Conservation (phyloP, 1,139 yeast species). For the Kodamaea alishanica region DNA sequence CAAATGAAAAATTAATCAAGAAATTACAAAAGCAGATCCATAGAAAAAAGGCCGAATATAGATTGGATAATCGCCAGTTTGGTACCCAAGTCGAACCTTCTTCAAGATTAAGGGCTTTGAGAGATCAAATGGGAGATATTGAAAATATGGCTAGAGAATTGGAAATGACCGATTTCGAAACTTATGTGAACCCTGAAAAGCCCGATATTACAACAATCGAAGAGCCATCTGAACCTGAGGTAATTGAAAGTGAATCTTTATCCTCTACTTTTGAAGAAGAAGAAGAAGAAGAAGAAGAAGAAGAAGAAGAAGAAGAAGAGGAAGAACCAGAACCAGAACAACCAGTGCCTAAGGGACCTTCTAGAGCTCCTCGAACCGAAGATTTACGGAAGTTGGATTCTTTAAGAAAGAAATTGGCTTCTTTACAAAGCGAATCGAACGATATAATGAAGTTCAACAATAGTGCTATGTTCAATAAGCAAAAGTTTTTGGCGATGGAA, state of each 20-base stretch:
- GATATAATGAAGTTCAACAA: constrained; percentile 68
- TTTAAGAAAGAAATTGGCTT: constrained; percentile 56
- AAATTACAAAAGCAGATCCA: constrained; percentile 59
- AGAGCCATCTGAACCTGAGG: constrained; percentile 17
- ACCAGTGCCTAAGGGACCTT: constrained; percentile 21
- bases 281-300: constrained; percentile 17
- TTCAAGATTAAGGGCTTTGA: constrained; percentile 65
- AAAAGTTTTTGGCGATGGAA: constrained; percentile 62
- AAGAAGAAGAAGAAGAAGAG: constrained; percentile 12
- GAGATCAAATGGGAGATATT: constrained; percentile 82
- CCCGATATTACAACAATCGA: constrained; percentile 2
- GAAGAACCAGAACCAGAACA: constrained; percentile 8
- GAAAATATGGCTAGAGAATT: constrained; percentile 83
- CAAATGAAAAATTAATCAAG: constrained; percentile 43
- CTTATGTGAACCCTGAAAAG: constrained; percentile 21
- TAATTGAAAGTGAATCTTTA: constrained; percentile 12
- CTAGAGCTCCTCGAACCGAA: constrained; percentile 37
- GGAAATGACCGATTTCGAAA: constrained; percentile 78
- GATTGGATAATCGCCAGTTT: constrained; percentile 51
- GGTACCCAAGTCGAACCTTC: constrained; percentile 72
- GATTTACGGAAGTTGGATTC: constrained; percentile 46
- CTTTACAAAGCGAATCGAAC: constrained; percentile 68
- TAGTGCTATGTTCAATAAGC: constrained; percentile 54
- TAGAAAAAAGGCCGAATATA: constrained; percentile 59
- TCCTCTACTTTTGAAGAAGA: constrained; percentile 8